These are phyloP conservation scores for Fusarium liriodendri DNA, from an alignment of 2,329 filamentous ascomycete species.

Conservation along the genomic window DNA sequence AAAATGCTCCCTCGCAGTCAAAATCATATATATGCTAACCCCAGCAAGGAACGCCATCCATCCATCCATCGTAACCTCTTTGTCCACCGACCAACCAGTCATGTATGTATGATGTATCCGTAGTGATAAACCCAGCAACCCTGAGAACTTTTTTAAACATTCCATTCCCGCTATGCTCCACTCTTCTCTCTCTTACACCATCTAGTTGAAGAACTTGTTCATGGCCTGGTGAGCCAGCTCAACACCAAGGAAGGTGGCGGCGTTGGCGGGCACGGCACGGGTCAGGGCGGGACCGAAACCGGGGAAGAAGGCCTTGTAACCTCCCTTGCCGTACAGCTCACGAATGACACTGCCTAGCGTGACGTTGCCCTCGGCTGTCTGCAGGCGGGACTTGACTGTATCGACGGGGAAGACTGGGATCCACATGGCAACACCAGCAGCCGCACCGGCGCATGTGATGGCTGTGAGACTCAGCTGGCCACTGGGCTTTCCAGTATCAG, in stretches of 20 bases:
- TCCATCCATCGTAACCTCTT: constrained; percentile 9
- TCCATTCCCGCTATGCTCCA: background rate
- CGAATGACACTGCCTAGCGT: constrained; percentile 83
- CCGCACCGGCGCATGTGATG: constrained; percentile 87
- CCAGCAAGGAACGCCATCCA: constrained; percentile 31
- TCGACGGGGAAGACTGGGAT: constrained; percentile 98
- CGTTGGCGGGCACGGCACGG: constrained; percentile 94
- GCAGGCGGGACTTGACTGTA: constrained; percentile 93
- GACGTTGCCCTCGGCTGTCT: constrained; percentile 88
- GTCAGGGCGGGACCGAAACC: constrained; percentile 93
- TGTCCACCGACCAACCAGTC: background rate
- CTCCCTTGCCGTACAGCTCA: constrained; percentile 85
- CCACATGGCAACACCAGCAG: constrained; percentile 98
- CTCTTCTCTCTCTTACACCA: background rate
- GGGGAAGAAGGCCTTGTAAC: constrained; percentile 94
- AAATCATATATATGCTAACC: constrained; percentile 19
- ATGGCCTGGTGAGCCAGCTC: constrained; percentile 87
- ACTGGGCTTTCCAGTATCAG: constrained; percentile 74
- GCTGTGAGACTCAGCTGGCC: constrained; percentile 85
- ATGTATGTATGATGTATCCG: background rate
- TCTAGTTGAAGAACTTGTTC: constrained; percentile 73
- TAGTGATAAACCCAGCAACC: constrained; percentile 5
- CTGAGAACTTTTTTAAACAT: constrained; percentile 27
- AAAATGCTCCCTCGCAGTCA: constrained; percentile 1
- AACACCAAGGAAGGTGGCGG: constrained; percentile 90